Base-by-base conservation (phyloP, 371 early-diverging fungal species). In the Gilbertella persicaria region DNA sequence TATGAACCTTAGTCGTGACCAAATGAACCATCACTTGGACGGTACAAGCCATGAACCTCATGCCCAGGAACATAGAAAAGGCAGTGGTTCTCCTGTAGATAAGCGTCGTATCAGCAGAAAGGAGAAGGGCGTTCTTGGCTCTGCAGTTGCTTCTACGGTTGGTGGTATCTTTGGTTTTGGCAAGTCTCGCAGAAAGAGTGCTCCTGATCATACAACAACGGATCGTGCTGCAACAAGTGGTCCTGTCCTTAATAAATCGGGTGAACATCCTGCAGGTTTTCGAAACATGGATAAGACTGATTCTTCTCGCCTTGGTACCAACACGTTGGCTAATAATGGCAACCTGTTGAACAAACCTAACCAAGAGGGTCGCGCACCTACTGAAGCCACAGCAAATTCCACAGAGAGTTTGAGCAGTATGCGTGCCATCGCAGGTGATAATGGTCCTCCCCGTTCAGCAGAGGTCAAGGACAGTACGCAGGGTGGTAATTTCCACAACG, bases 361-460 rank as follows among this genome's bases (percentile, higher is more conserved):
- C n/a, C n/a, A n/a, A 5, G 33, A 33, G 2, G 13, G 10, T 12
- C 6, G 12, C 8, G 10, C 10, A 6, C 12, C 2, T 33, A 2
- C 33, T 33, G 12, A 33, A 10, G 12, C 33, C 6, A 33, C 8
- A 12, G 33, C 10, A 2, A 33, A 12, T 9, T 33, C 33, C 33
- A 45, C n/a, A 19, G 45, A 45, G 28, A 45, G 45, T 10, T 26
- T 45, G 9, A 45, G 45, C 10, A 45, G 45, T 19, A 45, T 29
- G 7, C 45, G 45, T 30, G 45, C 45, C 6, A 45, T 29, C 9
- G 29, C 45, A 16, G 45, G 45, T n/a, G 29, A 45, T 3, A 45
- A 29, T 29, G 30, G 26, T 17, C 29, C 45, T 33, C 13, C 33
- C n/a, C n/a, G n/a, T n/a, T n/a, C n/a, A n/a, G n/a, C n/a, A n/a